Percentiles rank a stretch among this genome's conserved stretches.
These are phyloP conservation scores for Spathaspora boniae DNA, from an alignment of 805 yeast species.

Conservation along the genomic window DNA sequence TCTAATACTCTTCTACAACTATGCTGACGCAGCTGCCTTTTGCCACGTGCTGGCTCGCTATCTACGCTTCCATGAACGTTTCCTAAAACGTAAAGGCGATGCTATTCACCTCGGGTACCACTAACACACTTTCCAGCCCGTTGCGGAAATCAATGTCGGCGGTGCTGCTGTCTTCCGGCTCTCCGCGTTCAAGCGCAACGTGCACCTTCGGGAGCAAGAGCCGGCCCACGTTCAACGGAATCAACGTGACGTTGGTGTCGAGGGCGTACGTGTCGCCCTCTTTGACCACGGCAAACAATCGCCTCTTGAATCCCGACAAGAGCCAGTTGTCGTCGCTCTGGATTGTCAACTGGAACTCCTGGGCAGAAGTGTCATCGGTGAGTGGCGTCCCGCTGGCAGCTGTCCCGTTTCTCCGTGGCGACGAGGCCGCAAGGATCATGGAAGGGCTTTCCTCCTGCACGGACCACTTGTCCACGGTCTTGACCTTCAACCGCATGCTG, in stretches of 20 bases:
- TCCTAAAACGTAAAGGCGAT: constrained; percentile 55
- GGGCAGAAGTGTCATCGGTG: constrained; percentile 1
- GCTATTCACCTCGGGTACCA: constrained; percentile 66
- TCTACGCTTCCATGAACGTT: too few species aligned
- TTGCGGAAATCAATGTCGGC: constrained; percentile 66
- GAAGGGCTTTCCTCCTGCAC: constrained; percentile 7
- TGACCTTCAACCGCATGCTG: constrained; percentile 38
- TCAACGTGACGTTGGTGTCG: constrained; percentile 43
- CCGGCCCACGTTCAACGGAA: constrained; percentile 78
- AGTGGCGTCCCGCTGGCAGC: background rate
- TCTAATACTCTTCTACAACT: too few species aligned
- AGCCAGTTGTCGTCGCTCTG: constrained; percentile 71
- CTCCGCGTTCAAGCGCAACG: constrained; percentile 31
- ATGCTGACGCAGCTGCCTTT: too few species aligned
- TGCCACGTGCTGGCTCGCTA: too few species aligned
- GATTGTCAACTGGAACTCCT: constrained; percentile 45
- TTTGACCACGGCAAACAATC: constrained; percentile 41
- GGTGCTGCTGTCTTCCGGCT: constrained; percentile 53
- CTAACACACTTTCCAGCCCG: constrained; percentile 63
- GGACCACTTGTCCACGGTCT: constrained; percentile 45
- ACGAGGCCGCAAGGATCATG: constrained; percentile 20
- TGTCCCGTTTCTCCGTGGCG: constrained; percentile 13
- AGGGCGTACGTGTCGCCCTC: constrained; percentile 10
- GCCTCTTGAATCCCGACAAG: constrained; percentile 65
- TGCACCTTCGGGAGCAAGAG: constrained; percentile 62